These are phyloP conservation scores for Artemisia argyi DNA, from an alignment of 129 eudicot genomes.

Conservation along the genomic window DNA sequence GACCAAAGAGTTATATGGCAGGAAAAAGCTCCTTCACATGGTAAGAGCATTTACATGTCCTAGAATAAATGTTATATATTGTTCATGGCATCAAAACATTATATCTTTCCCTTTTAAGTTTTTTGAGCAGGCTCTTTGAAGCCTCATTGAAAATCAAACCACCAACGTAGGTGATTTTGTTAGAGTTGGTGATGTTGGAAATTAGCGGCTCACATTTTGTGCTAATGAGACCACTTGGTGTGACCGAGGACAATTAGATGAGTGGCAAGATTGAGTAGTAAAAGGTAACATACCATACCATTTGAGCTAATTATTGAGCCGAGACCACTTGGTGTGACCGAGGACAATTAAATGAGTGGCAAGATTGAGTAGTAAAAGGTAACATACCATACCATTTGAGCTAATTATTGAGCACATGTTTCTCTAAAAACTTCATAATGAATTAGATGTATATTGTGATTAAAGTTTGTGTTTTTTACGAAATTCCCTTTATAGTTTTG, in stretches of 20 bases:
- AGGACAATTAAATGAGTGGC: neutral
- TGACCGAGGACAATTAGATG: neutral
- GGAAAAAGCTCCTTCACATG: constrained; percentile 75
- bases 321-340: constrained; percentile 47
- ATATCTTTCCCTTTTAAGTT: neutral
- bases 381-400: constrained; percentile 2
- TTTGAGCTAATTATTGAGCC: constrained; percentile 35
- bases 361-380: constrained; percentile 12
- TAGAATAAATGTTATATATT: neutral
- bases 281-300: neutral
- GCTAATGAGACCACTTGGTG: constrained; percentile 60
- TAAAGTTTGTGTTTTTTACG: neutral
- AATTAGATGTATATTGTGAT: constrained; percentile 13
- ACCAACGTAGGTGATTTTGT: no score
- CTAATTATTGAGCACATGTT: neutral
- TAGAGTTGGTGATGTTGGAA: no score
- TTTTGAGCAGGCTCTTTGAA: neutral
- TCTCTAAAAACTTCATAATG: constrained; percentile 11
- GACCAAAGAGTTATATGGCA: constrained; percentile 65
- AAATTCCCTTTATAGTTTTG: no score
- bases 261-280: constrained; percentile 7
- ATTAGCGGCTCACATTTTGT: constrained; percentile 6
- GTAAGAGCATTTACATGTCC: constrained; percentile 27
- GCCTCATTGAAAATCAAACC: no score
- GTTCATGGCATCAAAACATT: neutral